These are phyloP conservation scores for Eucalyptus cladocalyx DNA, from an alignment of 345 rosid species.

Conservation along the genomic window DNA sequence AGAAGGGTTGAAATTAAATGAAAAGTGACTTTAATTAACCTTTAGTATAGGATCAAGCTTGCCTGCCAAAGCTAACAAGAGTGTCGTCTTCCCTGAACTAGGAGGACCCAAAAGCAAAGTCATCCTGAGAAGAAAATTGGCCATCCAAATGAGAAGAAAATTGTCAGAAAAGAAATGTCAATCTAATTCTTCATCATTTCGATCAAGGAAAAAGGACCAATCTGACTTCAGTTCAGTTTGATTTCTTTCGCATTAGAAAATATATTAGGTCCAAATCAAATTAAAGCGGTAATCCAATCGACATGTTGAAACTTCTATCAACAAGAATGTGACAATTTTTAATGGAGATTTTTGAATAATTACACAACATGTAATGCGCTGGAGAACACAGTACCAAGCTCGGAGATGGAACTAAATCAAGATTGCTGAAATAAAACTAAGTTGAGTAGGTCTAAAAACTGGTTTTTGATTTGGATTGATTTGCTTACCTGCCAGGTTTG, in stretches of 20 bases:
- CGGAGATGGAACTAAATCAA: neutral
- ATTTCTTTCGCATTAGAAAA: neutral
- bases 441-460: neutral
- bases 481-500: conserved; percentile 36
- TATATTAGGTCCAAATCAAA: neutral
- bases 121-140: neutral
- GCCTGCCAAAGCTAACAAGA: conserved; percentile 33
- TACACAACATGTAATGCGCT: neutral
- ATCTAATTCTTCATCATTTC: too few species aligned
- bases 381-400: neutral
- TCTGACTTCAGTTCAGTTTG: neutral
- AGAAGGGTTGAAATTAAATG: neutral
- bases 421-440: neutral
- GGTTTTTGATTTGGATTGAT: neutral
- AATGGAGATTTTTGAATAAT: neutral
- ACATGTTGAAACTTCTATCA: neutral
- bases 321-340: neutral
- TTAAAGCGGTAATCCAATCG: neutral
- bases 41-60: conserved; percentile 10
- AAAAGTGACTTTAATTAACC: neutral
- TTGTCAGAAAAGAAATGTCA: neutral
- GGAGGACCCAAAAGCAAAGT: conserved; percentile 83
- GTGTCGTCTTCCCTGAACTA: conserved; percentile 72
- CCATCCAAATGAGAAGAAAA: neutral
- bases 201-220: neutral